A percentile compares a stretch with the other conserved stretches of the same genome.
phyloP scores from a whole-genome alignment of 805 yeast genomes.

The Saccharomycopsis amapae region DNA sequence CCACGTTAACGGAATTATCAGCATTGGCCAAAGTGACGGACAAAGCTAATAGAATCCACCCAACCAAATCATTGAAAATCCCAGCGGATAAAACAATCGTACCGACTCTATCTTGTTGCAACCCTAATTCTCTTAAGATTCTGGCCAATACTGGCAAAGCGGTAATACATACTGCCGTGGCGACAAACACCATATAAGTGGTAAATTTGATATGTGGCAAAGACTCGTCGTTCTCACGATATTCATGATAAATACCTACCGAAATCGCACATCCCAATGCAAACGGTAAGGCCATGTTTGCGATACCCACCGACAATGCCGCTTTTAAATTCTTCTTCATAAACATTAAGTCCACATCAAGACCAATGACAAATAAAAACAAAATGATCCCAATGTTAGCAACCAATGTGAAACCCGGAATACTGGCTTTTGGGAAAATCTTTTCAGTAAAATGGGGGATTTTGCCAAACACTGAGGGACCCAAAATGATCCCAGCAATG shows the following conservation, averaged over 20 bases:
- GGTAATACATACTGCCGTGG: conserved; percentile 77
- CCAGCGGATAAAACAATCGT: conserved; percentile 76
- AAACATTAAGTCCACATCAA: conserved; percentile 68
- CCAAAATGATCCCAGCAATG: conserved; percentile 64
- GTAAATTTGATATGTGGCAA: conserved; percentile 47
- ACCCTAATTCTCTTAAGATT: conserved; percentile 63
- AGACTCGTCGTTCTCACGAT: conserved; percentile 30
- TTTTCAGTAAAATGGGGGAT: conserved; percentile 58
- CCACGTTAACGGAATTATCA: conserved; percentile 57
- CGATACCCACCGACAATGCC: conserved; percentile 62
- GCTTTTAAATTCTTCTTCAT: conserved; percentile 52
- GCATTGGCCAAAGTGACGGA: conserved; percentile 73
- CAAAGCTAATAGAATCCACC: conserved; percentile 75
- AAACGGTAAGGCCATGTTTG: conserved; percentile 72
- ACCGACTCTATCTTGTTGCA: conserved; percentile 68
- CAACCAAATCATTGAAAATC: conserved; percentile 68
- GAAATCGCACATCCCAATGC: conserved; percentile 72
- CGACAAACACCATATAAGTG: conserved; percentile 72
- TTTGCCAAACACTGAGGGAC: conserved; percentile 69
- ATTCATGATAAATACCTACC: conserved; percentile 56
- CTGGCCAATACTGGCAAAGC: conserved; percentile 83
- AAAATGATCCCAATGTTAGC: conserved; percentile 73
- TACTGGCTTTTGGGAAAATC: conserved; percentile 58
- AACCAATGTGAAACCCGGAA: conserved; percentile 55
- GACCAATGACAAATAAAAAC: conserved; percentile 68